These are phyloP conservation scores for Tylopilus cervinicoccineus DNA, from an alignment of 768 basidiomycete species.

Conservation along the genomic window DNA sequence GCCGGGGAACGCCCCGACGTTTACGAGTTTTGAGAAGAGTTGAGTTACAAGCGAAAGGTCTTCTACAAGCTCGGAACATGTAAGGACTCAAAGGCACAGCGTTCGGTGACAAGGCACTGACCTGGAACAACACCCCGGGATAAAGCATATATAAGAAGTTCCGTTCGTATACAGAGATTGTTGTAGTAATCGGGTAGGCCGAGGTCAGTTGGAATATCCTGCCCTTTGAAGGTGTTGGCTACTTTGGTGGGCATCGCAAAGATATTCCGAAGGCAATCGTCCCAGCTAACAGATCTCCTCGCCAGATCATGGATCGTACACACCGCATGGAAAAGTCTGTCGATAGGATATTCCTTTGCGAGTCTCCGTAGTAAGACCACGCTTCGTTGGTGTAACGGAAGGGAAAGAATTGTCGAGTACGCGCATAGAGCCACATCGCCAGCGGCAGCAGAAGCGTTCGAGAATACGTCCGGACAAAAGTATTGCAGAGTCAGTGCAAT, in stretches of 20 bases:
- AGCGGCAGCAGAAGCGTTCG: constrained; percentile 45
- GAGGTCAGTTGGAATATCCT: constrained; percentile 44
- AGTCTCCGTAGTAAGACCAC: constrained; percentile 54
- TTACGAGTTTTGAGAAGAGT: constrained; percentile 63
- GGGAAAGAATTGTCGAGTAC: constrained; percentile 60
- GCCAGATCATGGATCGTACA: constrained; percentile 30
- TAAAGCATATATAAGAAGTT: constrained; percentile 47
- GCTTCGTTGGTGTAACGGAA: constrained; percentile 45
- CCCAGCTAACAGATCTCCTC: constrained; percentile 53
- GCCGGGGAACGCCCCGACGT: constrained; percentile 61
- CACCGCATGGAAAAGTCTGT: constrained; percentile 56
- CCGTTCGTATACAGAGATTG: constrained; percentile 47
- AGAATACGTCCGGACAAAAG: constrained; percentile 67
- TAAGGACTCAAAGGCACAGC: constrained; percentile 8
- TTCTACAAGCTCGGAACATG: constrained; percentile 31
- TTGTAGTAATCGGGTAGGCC: constrained; percentile 57
- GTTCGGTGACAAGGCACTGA: constrained; percentile 24
- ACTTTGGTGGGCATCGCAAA: constrained; percentile 72
- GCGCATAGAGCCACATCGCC: constrained; percentile 54
- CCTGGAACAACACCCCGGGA: constrained; percentile 39
- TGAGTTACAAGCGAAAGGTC: constrained; percentile 41
- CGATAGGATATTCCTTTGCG: constrained; percentile 59
- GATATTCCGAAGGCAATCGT: constrained; percentile 65
- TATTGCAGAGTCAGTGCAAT: constrained; percentile 55
- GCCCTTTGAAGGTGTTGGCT: constrained; percentile 60